These are phyloP conservation scores for Capsella bursapastoris DNA, from an alignment of 345 rosid genomes.

Conservation along the genomic window DNA sequence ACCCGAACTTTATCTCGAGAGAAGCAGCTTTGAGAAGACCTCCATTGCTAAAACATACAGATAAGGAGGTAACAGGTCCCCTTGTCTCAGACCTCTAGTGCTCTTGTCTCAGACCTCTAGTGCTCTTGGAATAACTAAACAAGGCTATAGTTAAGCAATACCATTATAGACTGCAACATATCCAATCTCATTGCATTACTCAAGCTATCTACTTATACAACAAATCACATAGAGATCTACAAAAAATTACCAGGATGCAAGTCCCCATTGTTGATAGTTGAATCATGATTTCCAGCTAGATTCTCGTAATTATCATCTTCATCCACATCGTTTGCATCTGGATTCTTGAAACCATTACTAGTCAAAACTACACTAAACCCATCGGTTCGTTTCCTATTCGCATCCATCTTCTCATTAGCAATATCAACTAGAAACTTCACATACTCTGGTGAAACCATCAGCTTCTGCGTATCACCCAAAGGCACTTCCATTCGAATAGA, in stretches of 20 bases:
- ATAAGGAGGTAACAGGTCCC: too few species aligned
- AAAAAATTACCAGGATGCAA: constrained; percentile 47
- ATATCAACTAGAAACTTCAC: constrained; percentile 69
- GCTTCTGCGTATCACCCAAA: constrained; percentile 55
- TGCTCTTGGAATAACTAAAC: too few species aligned
- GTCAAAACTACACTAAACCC: constrained; percentile 58
- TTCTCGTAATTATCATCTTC: constrained; percentile 44
- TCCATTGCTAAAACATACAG: too few species aligned
- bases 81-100: too few species aligned
- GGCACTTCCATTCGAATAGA: constrained; percentile 92
- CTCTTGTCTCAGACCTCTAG: too few species aligned
- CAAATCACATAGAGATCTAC: background rate
- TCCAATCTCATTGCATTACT: background rate
- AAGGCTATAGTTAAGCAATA: background rate
- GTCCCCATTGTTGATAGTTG: constrained; percentile 35
- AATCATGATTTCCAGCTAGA: constrained; percentile 32
- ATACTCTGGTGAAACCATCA: constrained; percentile 68
- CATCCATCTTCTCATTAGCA: constrained; percentile 90
- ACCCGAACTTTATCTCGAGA: too few species aligned
- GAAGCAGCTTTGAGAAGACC: too few species aligned
- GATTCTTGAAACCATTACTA: constrained; percentile 45
- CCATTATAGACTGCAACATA: background rate
- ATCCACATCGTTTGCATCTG: constrained; percentile 4
- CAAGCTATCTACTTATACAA: constrained; percentile 12
- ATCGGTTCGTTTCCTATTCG: constrained; percentile 70